Evolutionary conservation across 2,329 filamentous ascomycete species (phyloP), one percentile per base, ranked within the genome.

Genomic region (Didymellaceae sp.): DNA sequence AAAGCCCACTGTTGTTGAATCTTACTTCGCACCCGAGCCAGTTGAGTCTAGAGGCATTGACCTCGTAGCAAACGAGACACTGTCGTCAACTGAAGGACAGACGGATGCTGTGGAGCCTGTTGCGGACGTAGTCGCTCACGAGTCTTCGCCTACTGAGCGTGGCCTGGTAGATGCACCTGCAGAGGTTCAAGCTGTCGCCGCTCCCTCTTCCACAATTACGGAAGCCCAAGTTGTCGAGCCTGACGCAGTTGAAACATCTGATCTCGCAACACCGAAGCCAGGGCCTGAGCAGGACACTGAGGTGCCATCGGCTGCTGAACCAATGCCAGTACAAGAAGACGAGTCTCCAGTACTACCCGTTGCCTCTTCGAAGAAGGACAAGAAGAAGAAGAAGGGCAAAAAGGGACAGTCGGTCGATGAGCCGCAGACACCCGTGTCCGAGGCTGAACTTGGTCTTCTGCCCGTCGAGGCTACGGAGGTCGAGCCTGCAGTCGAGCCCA

Each of bases 351-450:
- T 11, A 6, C 25, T 24, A 1, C 11, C 20, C n/a, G n/a, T 13
- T 3, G 5, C 16, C 10, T 18, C 45, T 28, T 59, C 57, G 6
- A 65, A 63, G 42, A 65, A 66, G 46, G 58, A 61, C 35, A 66
- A 63, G 54, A 67, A 64, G 46, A 61, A 62, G 52, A 62, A 66
- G 53, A 64, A 65, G 51, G 45, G 49, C 11, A 65, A 63, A 46
- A 67, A 66, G 50, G 44, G 32, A 9, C 62, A 58, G 31, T 35
- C 28, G 1, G 30, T 41, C 14, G 49, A 52, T 16, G 61, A 61
- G 24, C 49, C 54, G 8, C 58, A 48, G n/a, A 58, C 52, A n/a
- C 52, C 55, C 6, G 44, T 46, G 7, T 14, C 41, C 10, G 58
- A 59, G 30, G 44, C 16, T n/a, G 43, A 22, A 18, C n/a, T 24